Base-by-base conservation (phyloP, 129 eudicot genomes). In the Arctium lappa region DNA sequence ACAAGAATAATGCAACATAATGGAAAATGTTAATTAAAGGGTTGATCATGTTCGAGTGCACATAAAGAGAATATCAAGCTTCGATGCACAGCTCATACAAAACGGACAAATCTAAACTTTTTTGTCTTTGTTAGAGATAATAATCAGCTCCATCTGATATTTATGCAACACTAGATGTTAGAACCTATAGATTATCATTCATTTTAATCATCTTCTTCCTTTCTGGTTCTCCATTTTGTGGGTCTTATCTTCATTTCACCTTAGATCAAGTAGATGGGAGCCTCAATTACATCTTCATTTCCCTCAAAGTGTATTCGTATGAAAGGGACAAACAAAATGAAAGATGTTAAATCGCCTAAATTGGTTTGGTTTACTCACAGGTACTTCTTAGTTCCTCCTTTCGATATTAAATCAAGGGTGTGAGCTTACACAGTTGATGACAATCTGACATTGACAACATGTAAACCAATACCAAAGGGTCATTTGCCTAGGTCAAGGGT, bases 1-100 rank as follows among this genome's bases (percentile, higher is more conserved):
- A 8, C 81, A 78, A 72, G 34, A 84, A 79, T 9, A 53, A 46
- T 10, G 36, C 11, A 69, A 48, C 36, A 42, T 62, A 62, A 77
- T 32, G 33, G 32, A 82, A 22, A 11, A 77, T 33, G 62, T 44
- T 73, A 15, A 16, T 11, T 68, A 76, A 50, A n/a, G 62, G 13
- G 4, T 31, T 27, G 70, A 69, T 44, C 76, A 68, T 30, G 29
- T 76, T 46, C 81, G 9, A 65, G 12, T 78, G 81, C 74, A 78
- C 62, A 36, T 80, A 37, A 72, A 71, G 60, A 72, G 2, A 29
- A 13, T 71, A 80, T 13, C 12, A 37, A 37, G 29, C 12, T 44
- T 60, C 68, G 8, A 60, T 16, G 29, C 68, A 60, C 29, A 60
- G 5, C 5, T 60, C 68, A 60, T 13, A 60, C 29, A 60, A 60